A percentile compares a stretch with the other conserved stretches of the same genome.
Conservation (phyloP, 805 yeast species). For the Metschnikowia lochheadii region DNA sequence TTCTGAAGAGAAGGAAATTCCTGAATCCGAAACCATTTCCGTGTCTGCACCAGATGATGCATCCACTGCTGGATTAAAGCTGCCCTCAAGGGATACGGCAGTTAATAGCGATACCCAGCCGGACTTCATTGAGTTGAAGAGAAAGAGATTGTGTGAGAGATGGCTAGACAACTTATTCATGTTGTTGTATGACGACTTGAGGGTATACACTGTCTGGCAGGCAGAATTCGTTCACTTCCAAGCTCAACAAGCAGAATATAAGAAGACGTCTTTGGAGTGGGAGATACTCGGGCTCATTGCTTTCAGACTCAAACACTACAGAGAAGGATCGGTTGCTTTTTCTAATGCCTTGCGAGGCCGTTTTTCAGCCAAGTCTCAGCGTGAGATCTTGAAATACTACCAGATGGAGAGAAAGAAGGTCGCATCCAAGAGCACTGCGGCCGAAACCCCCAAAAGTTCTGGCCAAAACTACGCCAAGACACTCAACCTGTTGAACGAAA, state of each 20-base stretch:
- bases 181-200: conserved; percentile 67
- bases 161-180: conserved; percentile 71
- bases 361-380: conserved; percentile 76
- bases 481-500: conserved; percentile 44
- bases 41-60: conserved; percentile 24
- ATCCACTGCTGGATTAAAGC: conserved; percentile 36
- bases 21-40: neutral
- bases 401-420: conserved; percentile 44
- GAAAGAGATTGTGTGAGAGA: conserved; percentile 65
- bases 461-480: conserved; percentile 36
- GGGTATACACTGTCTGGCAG: conserved; percentile 88
- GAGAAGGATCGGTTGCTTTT: conserved; percentile 86
- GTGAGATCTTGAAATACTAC: conserved; percentile 68
- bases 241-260: conserved; percentile 77
- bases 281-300: conserved; percentile 87
- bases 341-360: conserved; percentile 64
- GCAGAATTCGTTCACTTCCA: conserved; percentile 86
- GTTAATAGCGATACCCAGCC: conserved; percentile 8
- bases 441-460: conserved; percentile 12
- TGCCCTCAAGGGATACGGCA: conserved; percentile 25
- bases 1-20: neutral
- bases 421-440: conserved; percentile 21
- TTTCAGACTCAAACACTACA: conserved; percentile 74
- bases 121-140: conserved; percentile 46
- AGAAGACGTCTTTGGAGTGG: conserved; percentile 84